Base-by-base conservation (phyloP, 371 early-diverging fungal genomes). In the Quaeritorhiza haematococci region DNA sequence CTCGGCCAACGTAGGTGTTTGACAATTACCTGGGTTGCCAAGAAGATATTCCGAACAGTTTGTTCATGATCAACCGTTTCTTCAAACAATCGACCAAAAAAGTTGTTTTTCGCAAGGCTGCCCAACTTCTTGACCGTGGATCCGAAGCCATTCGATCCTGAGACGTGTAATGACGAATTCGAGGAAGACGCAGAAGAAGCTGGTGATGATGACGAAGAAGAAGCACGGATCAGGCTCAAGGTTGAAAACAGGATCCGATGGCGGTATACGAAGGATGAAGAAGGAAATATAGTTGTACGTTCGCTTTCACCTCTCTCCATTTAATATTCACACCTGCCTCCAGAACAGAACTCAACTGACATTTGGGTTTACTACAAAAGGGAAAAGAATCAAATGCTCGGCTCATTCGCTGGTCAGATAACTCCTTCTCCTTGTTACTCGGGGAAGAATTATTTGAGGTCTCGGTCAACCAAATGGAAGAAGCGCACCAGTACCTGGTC, bases 381-480 rank as follows among this genome's bases (percentile, higher is more conserved):
- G 63, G 61, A 49, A 78, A 82, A 58, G 84, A 88, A 64, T 86
- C 89, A 19, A 91, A 93, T 58, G 84, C 90, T 0, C 83, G 86
- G 7, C 65, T 91, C 30, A 84, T 93, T 2, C 78, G 83, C 41
- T 93, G 94, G 94, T 86, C 87, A 21, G 91, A 93, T 61, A 87
- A 86, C 17, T 67, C 80, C 21, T 70, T 77, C 59, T 89, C 91
- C 0, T 64, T 93, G 4, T 70, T 87, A 33, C 64, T 93, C 33
- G 91, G 90, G 27, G 78, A 80, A 23, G 91, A 93, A 56, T 70
- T 83, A 52, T 91, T 88, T 69, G 89, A 88, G 61, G 83, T 86
- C 17, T 67, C 68, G 17, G 60, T 72, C 26, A 82, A 84, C 27
- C 57, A 76, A 0, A 73, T 83, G 53, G 65, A 72, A 34, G 72